Conservation (phyloP, 1,139 yeast species). For the Suhomyces taliae region DNA sequence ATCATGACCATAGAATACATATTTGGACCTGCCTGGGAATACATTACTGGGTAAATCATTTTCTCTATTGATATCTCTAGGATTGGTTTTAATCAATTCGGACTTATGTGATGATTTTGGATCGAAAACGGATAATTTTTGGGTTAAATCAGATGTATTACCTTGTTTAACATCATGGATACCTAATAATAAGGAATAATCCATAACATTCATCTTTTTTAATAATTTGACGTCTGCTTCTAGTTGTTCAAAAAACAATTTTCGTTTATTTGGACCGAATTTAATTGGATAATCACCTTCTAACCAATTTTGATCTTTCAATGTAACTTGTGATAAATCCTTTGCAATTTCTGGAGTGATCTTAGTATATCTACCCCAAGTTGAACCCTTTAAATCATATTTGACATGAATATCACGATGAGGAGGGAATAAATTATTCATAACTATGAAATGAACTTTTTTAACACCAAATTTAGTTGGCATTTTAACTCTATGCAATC, state of each 20-base stretch:
- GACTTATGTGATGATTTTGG: conserved; percentile 42
- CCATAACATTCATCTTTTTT: conserved; percentile 84
- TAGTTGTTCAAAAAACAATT: conserved; percentile 65
- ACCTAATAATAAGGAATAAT: conserved; percentile 86
- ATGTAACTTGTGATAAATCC: conserved; percentile 42
- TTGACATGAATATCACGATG: conserved; percentile 83
- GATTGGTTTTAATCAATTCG: conserved; percentile 50
- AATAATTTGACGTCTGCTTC: conserved; percentile 73
- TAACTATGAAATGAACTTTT: conserved; percentile 89
- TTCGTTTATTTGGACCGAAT: conserved; percentile 70
- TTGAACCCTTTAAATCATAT: conserved; percentile 91
- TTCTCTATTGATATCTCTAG: conserved; percentile 41
- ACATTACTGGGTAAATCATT: conserved; percentile 48
- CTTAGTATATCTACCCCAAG: conserved; percentile 73
- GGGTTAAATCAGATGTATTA: conserved; percentile 32
- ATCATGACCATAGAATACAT: conserved; percentile 72
- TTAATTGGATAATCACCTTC: conserved; percentile 60
- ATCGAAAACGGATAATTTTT: conserved; percentile 49
- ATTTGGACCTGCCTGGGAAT: conserved; percentile 51
- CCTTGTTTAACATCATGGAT: conserved; percentile 73
- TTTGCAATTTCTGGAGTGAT: conserved; percentile 23
- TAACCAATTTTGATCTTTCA: conserved; percentile 89
- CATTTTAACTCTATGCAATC: conserved; percentile 90
- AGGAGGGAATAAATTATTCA: conserved; percentile 97
- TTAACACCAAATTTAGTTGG: conserved; percentile 54